Base-by-base conservation (phyloP, 768 basidiomycete species). In the Agaricus blazei region DNA sequence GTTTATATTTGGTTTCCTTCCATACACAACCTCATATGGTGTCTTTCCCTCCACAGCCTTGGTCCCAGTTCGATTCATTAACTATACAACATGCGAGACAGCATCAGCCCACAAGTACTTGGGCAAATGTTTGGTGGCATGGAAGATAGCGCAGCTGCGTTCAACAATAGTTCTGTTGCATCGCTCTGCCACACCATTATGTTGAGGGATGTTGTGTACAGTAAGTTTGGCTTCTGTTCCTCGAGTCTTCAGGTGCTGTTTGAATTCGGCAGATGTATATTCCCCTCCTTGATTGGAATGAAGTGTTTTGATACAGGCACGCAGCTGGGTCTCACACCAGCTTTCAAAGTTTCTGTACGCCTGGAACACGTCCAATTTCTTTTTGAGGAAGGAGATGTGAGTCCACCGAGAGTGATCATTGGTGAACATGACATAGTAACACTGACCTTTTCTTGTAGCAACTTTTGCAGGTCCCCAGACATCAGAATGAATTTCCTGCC, bases 21-120 rank as follows among this genome's bases (percentile, higher is more conserved):
- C 64, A 53, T 52, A 47, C 15, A 47, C 19, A 0, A 58, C 41
- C 37, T 67, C 56, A 51, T 59, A 65, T 0, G 66, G 67, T 37
- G 67, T 69, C 40, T 54, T 63, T 8, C 64, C 63, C 11, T 63
- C 49, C 0, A 73, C 34, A 0, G 58, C 58, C 14, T 60, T 59
- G 2, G 67, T 70, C 0, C 67, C 58, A 0, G 68, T 65, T 1
- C 67, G 36, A 58, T 77, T 77, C 51, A 64, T 58, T 1, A 75
- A 27, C 60, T 68, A 76, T 0, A 68, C 63, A 0, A 65, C 67
- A 56, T 75, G 65, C 0, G 34, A 38, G 0, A 65, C 57, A 0
- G 72, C 75, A 27, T 75, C 65, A 0, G 60, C 71, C 77, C 73
- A 78, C 76, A 62, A 24, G 26, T 37, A 63, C 8, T 58, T 60